A percentile compares a stretch with the other conserved stretches of the same genome.
Conservation (phyloP, 2,329 filamentous ascomycete genomes). For the Hortaea werneckii region DNA sequence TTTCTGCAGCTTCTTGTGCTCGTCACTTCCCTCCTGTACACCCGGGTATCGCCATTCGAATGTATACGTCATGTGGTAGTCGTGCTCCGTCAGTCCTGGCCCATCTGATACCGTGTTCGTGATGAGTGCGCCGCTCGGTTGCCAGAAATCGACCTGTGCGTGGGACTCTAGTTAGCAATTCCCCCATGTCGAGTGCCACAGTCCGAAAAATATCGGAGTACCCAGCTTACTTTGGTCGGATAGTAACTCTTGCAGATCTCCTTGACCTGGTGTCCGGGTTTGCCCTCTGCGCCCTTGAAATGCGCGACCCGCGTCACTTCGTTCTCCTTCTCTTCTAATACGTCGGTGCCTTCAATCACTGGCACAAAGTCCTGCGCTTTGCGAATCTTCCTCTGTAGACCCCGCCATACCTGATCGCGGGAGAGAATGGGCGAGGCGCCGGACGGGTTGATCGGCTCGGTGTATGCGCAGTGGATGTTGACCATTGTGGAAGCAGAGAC, state of each 20-base stretch:
- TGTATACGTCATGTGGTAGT: slow-evolving; percentile 37
- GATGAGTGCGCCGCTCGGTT: slow-evolving; percentile 33
- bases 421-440: slow-evolving; percentile 28
- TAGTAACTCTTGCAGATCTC: slow-evolving; percentile 31
- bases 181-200: too few relatives aligned
- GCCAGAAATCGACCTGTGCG: slow-evolving; percentile 36
- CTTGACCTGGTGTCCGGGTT: slow-evolving; percentile 20
- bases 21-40: slow-evolving; percentile 26
- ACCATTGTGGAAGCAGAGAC: slow-evolving; percentile 21
- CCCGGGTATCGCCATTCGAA: slow-evolving; percentile 33
- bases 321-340: slow-evolving; percentile 30
- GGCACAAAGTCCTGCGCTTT: slow-evolving; percentile 37
- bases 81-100: slow-evolving; percentile 21
- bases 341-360: slow-evolving; percentile 31
- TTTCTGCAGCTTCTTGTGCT: slow-evolving; percentile 19
- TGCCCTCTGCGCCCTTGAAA: slow-evolving; percentile 28
- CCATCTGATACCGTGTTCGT: slow-evolving; percentile 36
- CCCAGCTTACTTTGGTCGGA: slow-evolving; percentile 31
- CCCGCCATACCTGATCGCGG: slow-evolving; percentile 30
- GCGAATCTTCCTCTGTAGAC: slow-evolving; percentile 37
- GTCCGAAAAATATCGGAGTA: too few relatives aligned
- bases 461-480: slow-evolving; percentile 32
- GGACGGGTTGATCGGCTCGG: slow-evolving; percentile 35
- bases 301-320: slow-evolving; percentile 27
- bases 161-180: too few relatives aligned